Evolutionary conservation across 148 eudicot species (phyloP).

Genomic region (Heliamphora exappendiculata): DNA sequence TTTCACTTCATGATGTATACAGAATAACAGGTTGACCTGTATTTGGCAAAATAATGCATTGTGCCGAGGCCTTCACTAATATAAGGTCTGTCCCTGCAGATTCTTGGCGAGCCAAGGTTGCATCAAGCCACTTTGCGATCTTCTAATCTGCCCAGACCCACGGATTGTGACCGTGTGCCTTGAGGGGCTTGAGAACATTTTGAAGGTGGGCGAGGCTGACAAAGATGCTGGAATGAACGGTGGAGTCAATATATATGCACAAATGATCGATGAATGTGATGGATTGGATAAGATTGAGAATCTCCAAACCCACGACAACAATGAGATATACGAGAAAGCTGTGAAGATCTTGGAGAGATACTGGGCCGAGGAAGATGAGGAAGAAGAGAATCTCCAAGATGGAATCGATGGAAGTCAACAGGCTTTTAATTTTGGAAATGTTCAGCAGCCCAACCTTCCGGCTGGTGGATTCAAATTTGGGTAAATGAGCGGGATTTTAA

Average conservation of each 20-base stretch:
- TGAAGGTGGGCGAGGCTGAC: constrained; percentile 76
- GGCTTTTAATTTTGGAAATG: too few relatives aligned
- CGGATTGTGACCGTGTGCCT: constrained; percentile 76
- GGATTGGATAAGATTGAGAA: too few relatives aligned
- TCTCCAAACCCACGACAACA: too few relatives aligned
- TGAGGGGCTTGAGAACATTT: constrained; percentile 80
- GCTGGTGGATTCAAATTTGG: too few relatives aligned
- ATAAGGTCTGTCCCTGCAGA: constrained; percentile 23
- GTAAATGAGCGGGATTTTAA: too few relatives aligned
- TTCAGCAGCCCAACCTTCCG: too few relatives aligned
- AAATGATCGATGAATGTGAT: too few relatives aligned
- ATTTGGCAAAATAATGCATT: neutral
- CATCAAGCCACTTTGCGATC: constrained; percentile 78
- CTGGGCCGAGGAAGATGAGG: too few relatives aligned
- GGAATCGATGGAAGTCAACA: too few relatives aligned
- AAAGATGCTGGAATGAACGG: constrained; percentile 54
- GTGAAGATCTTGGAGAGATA: too few relatives aligned
- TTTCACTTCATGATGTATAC: neutral
- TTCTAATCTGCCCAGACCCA: constrained; percentile 71
- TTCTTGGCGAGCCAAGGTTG: constrained; percentile 66
- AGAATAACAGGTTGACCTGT: neutral
- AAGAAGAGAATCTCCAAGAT: too few relatives aligned
- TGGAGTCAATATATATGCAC: constrained; percentile 60
- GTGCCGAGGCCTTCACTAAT: neutral
- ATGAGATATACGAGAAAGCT: too few relatives aligned